Evolutionary conservation across 257 asterid genomes (phyloP).

Genomic region (Nicotiana tabacum): DNA sequence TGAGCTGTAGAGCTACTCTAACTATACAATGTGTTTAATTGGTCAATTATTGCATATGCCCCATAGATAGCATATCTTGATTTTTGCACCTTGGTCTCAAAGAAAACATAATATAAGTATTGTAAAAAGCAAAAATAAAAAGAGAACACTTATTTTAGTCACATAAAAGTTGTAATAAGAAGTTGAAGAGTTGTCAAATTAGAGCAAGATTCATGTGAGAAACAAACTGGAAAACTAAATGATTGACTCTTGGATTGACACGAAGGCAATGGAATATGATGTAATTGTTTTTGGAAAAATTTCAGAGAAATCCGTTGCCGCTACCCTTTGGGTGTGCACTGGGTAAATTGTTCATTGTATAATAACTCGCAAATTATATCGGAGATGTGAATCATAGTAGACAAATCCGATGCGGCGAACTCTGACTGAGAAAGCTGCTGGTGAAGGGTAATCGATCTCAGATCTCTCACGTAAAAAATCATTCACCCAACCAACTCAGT

Average conservation of each 20-base stretch:
- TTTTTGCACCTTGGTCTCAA: neutral
- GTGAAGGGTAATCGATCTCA: no score
- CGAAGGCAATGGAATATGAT: neutral
- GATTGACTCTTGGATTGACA: neutral
- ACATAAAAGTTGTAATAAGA: neutral
- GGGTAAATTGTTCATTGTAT: no score
- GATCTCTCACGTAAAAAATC: accelerated
- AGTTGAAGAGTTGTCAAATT: neutral
- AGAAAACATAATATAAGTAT: neutral
- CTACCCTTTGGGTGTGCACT: no score
- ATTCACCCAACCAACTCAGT: no score
- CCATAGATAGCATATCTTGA: conserved; percentile 3
- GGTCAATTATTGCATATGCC: conserved; percentile 1
- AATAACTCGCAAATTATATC: accelerated
- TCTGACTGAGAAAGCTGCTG: accelerated
- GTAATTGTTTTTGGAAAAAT: no score
- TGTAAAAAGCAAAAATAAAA: neutral
- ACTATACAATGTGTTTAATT: neutral
- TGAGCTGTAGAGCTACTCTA: neutral
- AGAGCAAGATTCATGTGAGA: neutral
- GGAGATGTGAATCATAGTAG: accelerated
- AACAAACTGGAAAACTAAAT: neutral
- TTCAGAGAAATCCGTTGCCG: accelerated
- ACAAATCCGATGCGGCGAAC: accelerated
- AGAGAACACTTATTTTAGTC: neutral